Conservation (phyloP, 495 filamentous ascomycete species). For the Mytilinidion resinicola region DNA sequence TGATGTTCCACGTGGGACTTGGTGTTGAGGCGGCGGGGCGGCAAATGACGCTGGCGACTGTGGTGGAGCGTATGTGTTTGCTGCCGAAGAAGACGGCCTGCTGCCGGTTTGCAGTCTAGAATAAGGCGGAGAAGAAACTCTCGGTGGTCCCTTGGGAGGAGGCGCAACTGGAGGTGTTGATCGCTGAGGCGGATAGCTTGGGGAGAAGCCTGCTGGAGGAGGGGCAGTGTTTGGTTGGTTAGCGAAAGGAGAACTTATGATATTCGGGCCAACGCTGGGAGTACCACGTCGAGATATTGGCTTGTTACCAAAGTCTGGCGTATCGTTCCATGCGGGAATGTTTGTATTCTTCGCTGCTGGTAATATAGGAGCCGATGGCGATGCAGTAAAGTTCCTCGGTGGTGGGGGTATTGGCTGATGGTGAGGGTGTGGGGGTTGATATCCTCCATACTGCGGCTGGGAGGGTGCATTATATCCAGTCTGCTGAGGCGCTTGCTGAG, state of each 20-base stretch:
- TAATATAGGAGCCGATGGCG: constrained; percentile 58
- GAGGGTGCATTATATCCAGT: constrained; percentile 4
- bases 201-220: constrained; percentile 40
- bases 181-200: constrained; percentile 35
- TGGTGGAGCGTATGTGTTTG: constrained; percentile 65
- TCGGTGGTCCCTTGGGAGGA: constrained; percentile 48
- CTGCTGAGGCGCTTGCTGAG: constrained; percentile 35
- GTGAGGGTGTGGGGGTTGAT: constrained; percentile 33
- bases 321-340: constrained; percentile 86
- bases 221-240: constrained; percentile 44
- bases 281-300: constrained; percentile 62
- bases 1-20: constrained; percentile 69
- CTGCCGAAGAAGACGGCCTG: constrained; percentile 52
- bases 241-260: constrained; percentile 62
- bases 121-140: constrained; percentile 50
- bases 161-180: constrained; percentile 47
- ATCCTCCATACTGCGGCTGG: constrained; percentile 25
- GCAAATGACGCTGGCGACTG: constrained; percentile 48
- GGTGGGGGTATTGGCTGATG: constrained; percentile 46
- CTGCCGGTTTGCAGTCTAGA: constrained; percentile 43
- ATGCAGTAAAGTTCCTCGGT: constrained; percentile 51
- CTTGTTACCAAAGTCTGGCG: constrained; percentile 74
- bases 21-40: constrained; percentile 44
- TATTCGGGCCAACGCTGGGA: constrained; percentile 50
- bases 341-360: constrained; percentile 53